These are phyloP conservation scores for Leccinum fallax DNA, from an alignment of 1,284 basidiomycete species.

Conservation along the genomic window DNA sequence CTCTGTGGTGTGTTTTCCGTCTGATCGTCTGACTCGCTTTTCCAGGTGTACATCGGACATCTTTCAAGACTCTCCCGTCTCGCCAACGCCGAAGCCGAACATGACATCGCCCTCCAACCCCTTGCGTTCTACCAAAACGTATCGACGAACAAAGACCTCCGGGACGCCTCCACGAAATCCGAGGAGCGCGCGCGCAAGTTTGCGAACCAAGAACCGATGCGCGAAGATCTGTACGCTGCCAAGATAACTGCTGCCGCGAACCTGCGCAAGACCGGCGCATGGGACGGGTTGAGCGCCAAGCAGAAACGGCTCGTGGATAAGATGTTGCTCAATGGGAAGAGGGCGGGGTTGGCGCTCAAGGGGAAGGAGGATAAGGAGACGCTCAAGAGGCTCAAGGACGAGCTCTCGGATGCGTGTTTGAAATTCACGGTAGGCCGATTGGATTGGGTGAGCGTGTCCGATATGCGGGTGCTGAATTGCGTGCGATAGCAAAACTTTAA, in stretches of 20 bases:
- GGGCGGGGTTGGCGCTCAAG: constrained; percentile 73
- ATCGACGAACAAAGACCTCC: constrained; percentile 65
- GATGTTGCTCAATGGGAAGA: constrained; percentile 74
- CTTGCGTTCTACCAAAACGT: constrained; percentile 81
- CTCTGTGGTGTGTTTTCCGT: no score
- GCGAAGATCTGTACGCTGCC: constrained; percentile 74
- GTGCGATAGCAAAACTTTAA: constrained; percentile 76
- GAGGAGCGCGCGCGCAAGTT: constrained; percentile 71
- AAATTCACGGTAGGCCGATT: constrained; percentile 70
- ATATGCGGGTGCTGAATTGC: not conserved
- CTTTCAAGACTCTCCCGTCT: no score
- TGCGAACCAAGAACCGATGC: constrained; percentile 71
- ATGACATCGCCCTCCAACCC: constrained; percentile 57
- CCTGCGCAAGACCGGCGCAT: constrained; percentile 56
- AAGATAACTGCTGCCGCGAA: constrained; percentile 71
- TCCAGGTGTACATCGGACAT: not conserved
- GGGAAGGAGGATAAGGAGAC: constrained; percentile 56
- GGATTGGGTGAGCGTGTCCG: no score
- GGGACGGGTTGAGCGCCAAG: constrained; percentile 63
- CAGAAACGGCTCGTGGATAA: constrained; percentile 75
- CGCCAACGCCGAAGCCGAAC: constrained; percentile 58
- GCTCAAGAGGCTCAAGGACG: constrained; percentile 63
- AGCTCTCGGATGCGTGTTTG: constrained; percentile 68
- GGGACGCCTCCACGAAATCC: constrained; percentile 74
- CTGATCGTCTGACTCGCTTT: no score